phyloP scores from a whole-genome alignment of 192 early-diverging fungal species.

The Umbelopsis ramanniana region DNA sequence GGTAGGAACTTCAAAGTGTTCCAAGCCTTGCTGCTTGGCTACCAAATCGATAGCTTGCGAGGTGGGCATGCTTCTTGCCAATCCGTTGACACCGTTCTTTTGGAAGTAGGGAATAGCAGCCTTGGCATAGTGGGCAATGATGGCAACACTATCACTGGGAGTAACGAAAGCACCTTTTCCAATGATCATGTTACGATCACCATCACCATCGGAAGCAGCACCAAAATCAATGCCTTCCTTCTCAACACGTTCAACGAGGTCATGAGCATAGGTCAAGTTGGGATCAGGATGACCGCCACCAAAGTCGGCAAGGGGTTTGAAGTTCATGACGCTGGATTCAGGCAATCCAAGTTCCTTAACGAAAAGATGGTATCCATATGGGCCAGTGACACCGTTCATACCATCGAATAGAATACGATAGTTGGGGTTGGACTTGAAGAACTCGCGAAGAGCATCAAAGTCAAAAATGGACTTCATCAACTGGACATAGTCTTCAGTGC shows the following conservation, averaged over 20 bases:
- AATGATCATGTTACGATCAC: conserved; percentile 98
- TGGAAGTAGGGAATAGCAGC: conserved; percentile 92
- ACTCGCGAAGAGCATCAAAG: conserved; percentile 81
- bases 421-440: conserved; percentile 69
- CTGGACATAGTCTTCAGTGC: conserved; percentile 85
- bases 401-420: conserved; percentile 93
- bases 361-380: conserved; percentile 86
- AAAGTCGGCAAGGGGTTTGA: conserved; percentile 84
- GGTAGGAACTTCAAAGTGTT: conserved; percentile 90
- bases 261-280: conserved; percentile 96
- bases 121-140: conserved; percentile 90
- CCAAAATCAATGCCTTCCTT: conserved; percentile 84
- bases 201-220: conserved; percentile 97
- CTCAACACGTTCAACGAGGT: conserved; percentile 87
- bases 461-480: conserved; percentile 93
- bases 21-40: conserved; percentile 77
- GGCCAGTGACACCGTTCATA: conserved; percentile 96
- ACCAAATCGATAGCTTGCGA: conserved; percentile 89
- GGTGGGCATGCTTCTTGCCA: conserved; percentile 98
- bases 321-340: conserved; percentile 79
- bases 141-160: conserved; percentile 95
- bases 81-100: conserved; percentile 79
- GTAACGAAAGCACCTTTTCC: conserved; percentile 95
- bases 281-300: conserved; percentile 97
- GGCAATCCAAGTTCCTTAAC: conserved; percentile 90